Base-by-base conservation (phyloP, 2,329 filamentous ascomycete species). In the Parascedosporium putredinis region DNA sequence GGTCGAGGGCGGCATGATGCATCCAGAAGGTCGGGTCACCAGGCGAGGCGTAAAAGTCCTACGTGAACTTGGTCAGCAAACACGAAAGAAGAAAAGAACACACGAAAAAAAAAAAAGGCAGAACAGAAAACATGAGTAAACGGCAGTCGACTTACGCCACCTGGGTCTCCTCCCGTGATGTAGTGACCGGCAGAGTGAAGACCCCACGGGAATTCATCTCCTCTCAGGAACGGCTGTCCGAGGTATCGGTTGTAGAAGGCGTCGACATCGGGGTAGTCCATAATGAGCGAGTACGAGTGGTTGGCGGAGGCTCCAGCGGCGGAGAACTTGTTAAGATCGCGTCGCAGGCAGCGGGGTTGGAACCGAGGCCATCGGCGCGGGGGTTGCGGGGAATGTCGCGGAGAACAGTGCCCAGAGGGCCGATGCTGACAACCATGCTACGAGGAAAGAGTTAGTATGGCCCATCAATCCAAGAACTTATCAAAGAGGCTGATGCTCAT, bases 281-380 rank as follows among this genome's bases (percentile, higher is more conserved):
- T 50, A 34, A 57, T 49, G 22, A 55, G 38, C 5, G 46, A 52
- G 52, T 52, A 55, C 1, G 51, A 49, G 36, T 46, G 49, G 24
- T 64, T 60, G 34, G 59, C 59, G n/a, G 52, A 55, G 5, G 58
- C 58, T 16, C 65, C 51, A 43, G 63, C 40, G n/a, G 45, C 51
- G 3, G 53, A 47, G 33, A 38, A 47, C 25, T 51, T 53, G 29
- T 57, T 59, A 1, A 66, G 48, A n/a, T 67, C 68, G 1, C 68
- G 63, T 49, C 64, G 64, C 31, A 73, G 55, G 54, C 69, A 69
- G 42, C 69, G 68, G 70, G 70, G 56, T 72, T 71, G 52, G 67
- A 68, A 8, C 56, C 57, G 0, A 68, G 60, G 7, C 58, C 58
- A 1, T 58, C 58, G 5, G 56, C 50, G 2, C 58, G 60, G 8